phyloP scores from a whole-genome alignment of 805 yeast species.

The Candida caryicola region DNA sequence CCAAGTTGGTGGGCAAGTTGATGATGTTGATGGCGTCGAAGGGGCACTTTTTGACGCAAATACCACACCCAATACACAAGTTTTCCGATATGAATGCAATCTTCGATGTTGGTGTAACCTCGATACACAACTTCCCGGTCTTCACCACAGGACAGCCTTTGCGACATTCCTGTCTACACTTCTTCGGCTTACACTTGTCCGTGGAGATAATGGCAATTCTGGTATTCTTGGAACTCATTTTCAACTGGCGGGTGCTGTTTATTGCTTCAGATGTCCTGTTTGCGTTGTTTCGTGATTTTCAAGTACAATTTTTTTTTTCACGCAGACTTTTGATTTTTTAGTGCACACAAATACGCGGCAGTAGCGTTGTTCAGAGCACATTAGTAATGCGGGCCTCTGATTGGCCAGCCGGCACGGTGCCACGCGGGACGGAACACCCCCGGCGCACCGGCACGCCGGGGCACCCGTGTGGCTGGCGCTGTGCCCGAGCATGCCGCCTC shows the following conservation, averaged over 20 bases:
- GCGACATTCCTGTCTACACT: constrained; percentile 97
- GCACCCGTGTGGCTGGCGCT: too few species aligned
- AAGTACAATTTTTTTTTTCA: constrained; percentile 10
- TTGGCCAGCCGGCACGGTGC: too few species aligned
- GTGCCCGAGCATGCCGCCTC: too few species aligned
- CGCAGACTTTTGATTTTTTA: constrained; percentile 9
- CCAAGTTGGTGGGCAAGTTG: constrained; percentile 94
- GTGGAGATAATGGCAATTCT: constrained; percentile 96
- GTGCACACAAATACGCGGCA: constrained; percentile 17
- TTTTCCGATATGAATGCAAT: constrained; percentile 93
- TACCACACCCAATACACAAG: constrained; percentile 98
- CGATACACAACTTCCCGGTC: constrained; percentile 97
- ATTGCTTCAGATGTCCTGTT: not conserved
- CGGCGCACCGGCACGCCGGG: too few species aligned
- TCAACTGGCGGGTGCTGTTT: constrained; percentile 1
- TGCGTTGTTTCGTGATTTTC: not conserved
- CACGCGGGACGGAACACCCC: too few species aligned
- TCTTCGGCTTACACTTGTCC: constrained; percentile 96
- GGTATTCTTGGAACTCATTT: constrained; percentile 43
- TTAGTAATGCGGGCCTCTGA: constrained; percentile 19
- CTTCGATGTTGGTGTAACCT: constrained; percentile 85
- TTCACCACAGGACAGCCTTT: constrained; percentile 97
- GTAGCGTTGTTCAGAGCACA: constrained; percentile 19
- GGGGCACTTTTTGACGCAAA: constrained; percentile 97
- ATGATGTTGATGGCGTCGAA: constrained; percentile 95